phyloP scores from a whole-genome alignment of 2,329 filamentous ascomycete genomes.

The Penicillium sp. region DNA sequence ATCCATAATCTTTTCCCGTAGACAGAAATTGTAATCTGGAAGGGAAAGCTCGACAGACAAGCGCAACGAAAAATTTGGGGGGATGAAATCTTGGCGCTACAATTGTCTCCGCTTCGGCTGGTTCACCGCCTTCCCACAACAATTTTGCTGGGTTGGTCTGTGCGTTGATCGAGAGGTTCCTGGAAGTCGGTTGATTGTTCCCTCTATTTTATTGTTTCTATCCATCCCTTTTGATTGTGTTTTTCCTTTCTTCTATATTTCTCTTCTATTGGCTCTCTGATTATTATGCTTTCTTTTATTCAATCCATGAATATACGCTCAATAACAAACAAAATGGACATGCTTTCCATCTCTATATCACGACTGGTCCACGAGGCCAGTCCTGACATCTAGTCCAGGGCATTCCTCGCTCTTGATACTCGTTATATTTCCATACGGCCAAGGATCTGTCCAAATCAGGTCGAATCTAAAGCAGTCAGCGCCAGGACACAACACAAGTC shows the following conservation, averaged over 20 bases:
- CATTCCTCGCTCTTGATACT: slow-evolving; percentile 26
- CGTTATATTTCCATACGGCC: slow-evolving; percentile 29
- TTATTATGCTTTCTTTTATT: not conserved
- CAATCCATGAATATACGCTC: not conserved
- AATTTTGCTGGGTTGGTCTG: slow-evolving; percentile 8
- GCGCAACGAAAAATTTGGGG: slow-evolving; percentile 40
- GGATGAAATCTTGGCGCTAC: slow-evolving; percentile 40
- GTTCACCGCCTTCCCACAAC: slow-evolving; percentile 24
- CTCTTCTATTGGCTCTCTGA: not conserved
- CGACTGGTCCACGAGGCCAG: slow-evolving; percentile 19
- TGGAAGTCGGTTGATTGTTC: not conserved
- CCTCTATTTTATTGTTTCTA: not conserved
- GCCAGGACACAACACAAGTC: not conserved
- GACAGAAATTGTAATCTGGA: slow-evolving; percentile 14
- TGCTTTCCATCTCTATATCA: slow-evolving; percentile 11
- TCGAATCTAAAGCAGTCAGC: slow-evolving; percentile 26
- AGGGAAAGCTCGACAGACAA: slow-evolving; percentile 22
- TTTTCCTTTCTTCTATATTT: not conserved
- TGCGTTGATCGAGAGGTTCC: not conserved
- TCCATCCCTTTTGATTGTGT: not conserved
- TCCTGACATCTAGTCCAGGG: slow-evolving; percentile 23
- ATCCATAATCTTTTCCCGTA: slow-evolving; percentile 30
- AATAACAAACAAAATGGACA: not conserved
- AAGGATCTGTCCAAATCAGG: slow-evolving; percentile 31
- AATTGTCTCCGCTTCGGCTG: slow-evolving; percentile 33